Evolutionary conservation across 768 basidiomycete species (phyloP), one percentile per base, ranked within the genome.

Genomic region (Tulasnella sp.): DNA sequence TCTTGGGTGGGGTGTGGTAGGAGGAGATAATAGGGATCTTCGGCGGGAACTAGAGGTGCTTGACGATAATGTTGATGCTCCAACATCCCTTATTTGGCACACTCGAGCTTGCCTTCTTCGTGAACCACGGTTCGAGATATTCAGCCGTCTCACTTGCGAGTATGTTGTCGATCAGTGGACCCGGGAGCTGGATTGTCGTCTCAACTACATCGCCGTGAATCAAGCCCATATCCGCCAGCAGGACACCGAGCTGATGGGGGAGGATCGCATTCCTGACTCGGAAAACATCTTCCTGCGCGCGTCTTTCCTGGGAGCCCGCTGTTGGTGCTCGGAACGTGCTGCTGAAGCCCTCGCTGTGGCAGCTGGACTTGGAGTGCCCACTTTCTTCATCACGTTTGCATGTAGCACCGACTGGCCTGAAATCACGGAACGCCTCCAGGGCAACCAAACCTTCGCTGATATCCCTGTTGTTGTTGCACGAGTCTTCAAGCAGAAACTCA

Each of bases 361-460:
- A 14, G 78, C 83, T 0, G 79, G 82, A 42, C 85, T 79, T 58
- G 77, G 78, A 0, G 84, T 83, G 7, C 80, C 84, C 15, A 86
- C 88, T 70, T 77, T 88, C 0, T 89, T 89, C 67, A 73, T 89
- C 0, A 89, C 87, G 0, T 84, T 88, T 81, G 89, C 87, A 11
- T 81, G 83, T 8, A 89, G 89, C 82, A 85, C 86, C 0, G 68
- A 80, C 0, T 89, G 88, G 88, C 80, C 80, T 0, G 87, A 89
- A 71, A 83, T 89, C 31, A 49, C 72, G 0, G 58, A 79, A 0
- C 84, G 83, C 71, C 81, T 88, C 0, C 76, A 85, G 0, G 82
- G 83, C 67, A 85, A 85, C 0, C 86, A 86, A 77, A 78, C 76
- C 12, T 82, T 74, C 29, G 72, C 77, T 0, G 85, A 86, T 67